These are phyloP conservation scores for Aristolochia fimbriata DNA, from an alignment of 164 flowering plant genomes.

Conservation along the genomic window DNA sequence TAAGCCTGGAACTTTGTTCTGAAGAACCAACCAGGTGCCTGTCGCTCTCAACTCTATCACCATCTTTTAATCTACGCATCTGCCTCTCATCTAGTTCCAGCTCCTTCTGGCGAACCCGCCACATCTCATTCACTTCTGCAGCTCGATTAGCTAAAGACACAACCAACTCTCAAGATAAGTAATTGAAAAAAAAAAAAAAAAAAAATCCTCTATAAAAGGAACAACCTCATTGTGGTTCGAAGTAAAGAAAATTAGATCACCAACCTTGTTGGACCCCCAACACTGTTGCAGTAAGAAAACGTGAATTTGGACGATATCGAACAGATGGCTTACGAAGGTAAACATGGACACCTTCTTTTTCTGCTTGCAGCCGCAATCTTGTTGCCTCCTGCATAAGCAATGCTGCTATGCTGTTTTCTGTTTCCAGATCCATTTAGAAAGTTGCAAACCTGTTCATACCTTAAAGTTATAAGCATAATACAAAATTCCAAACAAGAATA, in stretches of 20 bases:
- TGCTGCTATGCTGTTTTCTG: conserved; percentile 74
- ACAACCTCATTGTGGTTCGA: not conserved
- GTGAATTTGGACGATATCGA: conserved; percentile 77
- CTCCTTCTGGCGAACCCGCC: conserved; percentile 75
- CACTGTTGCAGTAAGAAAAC: conserved; percentile 89
- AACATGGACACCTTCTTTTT: conserved; percentile 64
- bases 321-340: conserved; percentile 57
- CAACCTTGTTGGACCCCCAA: conserved; percentile 90
- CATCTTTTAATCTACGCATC: conserved; percentile 26
- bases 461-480: too few species aligned
- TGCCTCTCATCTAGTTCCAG: conserved; percentile 51
- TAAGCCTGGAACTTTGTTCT: conserved; percentile 16
- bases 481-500: too few species aligned
- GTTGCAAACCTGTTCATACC: too few species aligned
- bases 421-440: conserved; percentile 65
- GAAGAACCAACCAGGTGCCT: conserved; percentile 10
- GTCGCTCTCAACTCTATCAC: conserved; percentile 16
- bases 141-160: conserved; percentile 57
- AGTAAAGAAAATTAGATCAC: too few species aligned
- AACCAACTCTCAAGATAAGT: not conserved
- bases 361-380: conserved; percentile 70
- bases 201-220: too few species aligned
- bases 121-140: conserved; percentile 90
- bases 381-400: conserved; percentile 85
- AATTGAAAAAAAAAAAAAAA: not conserved